These are phyloP conservation scores for Talinum fruticosum DNA, from an alignment of 148 eudicot genomes.

Conservation along the genomic window DNA sequence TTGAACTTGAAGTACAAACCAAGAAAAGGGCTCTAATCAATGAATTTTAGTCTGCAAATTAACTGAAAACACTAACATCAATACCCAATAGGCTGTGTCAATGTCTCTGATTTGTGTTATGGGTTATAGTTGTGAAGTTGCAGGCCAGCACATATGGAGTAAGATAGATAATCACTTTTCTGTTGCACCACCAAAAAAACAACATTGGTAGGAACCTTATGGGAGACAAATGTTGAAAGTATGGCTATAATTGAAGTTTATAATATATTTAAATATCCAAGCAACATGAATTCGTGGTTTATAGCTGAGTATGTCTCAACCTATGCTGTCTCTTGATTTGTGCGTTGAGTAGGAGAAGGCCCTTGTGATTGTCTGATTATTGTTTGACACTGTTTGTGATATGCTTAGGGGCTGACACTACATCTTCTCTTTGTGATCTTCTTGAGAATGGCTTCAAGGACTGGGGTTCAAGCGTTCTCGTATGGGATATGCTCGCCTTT, in stretches of 20 bases:
- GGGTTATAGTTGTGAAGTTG: not conserved
- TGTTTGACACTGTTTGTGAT: constrained; percentile 34
- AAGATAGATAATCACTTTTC: not conserved
- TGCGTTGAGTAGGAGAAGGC: not conserved
- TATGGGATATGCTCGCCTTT: constrained; percentile 85
- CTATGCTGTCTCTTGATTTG: not conserved
- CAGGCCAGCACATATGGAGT: not conserved
- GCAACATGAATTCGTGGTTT: no score
- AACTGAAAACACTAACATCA: not conserved
- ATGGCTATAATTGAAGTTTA: not conserved
- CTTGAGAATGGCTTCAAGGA: constrained; percentile 47
- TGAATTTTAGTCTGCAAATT: not conserved
- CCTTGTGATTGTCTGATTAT: not conserved
- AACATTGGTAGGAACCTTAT: not conserved
- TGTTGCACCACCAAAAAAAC: no score
- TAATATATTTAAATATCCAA: no score
- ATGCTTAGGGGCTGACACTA: constrained; percentile 63
- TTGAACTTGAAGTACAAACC: not conserved
- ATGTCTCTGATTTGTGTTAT: no score
- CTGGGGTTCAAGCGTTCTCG: constrained; percentile 45
- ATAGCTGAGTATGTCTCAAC: not conserved
- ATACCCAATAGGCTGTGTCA: not conserved
- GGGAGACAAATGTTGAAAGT: not conserved
- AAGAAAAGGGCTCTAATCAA: not conserved
- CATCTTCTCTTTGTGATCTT: constrained; percentile 53